Evolutionary conservation across 2,329 filamentous ascomycete species (phyloP).

Genomic region (Aspergillus aculeatinus): DNA sequence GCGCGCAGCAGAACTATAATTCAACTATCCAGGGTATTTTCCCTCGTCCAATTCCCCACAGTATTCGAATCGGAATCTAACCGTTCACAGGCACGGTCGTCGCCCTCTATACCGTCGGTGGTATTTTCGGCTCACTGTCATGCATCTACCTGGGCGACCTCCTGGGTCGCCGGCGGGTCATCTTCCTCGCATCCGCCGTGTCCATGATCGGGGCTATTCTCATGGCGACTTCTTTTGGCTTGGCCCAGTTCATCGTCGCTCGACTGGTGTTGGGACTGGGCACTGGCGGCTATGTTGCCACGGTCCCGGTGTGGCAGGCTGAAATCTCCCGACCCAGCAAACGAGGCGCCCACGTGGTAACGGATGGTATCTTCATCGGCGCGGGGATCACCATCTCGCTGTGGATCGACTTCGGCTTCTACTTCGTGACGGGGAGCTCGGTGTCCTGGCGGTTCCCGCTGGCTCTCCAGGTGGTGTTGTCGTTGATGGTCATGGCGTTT

Average conservation of each 20-base stretch:
- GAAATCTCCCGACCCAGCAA: conserved; percentile 40
- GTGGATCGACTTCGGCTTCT: conserved; percentile 51
- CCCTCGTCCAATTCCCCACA: neutral
- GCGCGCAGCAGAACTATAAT: conserved; percentile 36
- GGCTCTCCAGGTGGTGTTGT: conserved; percentile 39
- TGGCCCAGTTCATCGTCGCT: conserved; percentile 48
- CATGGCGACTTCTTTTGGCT: conserved; percentile 45
- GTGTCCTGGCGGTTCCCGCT: conserved; percentile 48
- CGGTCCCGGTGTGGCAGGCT: conserved; percentile 50
- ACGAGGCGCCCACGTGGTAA: conserved; percentile 52
- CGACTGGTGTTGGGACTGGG: conserved; percentile 46
- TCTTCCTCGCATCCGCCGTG: conserved; percentile 40
- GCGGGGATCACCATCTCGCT: conserved; percentile 47
- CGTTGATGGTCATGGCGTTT: conserved; percentile 32
- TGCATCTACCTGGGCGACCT: conserved; percentile 48
- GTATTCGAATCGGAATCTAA: neutral
- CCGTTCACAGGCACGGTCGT: conserved; percentile 35
- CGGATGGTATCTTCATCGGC: conserved; percentile 51
- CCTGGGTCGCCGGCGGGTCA: conserved; percentile 45
- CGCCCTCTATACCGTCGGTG: conserved; percentile 48
- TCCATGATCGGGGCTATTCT: conserved; percentile 48
- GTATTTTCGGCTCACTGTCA: conserved; percentile 47
- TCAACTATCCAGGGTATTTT: conserved; percentile 45
- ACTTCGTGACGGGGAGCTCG: conserved; percentile 35
- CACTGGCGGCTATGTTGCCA: conserved; percentile 46